A percentile compares a stretch with the other conserved stretches of the same genome.
These are phyloP conservation scores for Geotrichum restrictum DNA, from an alignment of 1,139 yeast species.

Conservation along the genomic window DNA sequence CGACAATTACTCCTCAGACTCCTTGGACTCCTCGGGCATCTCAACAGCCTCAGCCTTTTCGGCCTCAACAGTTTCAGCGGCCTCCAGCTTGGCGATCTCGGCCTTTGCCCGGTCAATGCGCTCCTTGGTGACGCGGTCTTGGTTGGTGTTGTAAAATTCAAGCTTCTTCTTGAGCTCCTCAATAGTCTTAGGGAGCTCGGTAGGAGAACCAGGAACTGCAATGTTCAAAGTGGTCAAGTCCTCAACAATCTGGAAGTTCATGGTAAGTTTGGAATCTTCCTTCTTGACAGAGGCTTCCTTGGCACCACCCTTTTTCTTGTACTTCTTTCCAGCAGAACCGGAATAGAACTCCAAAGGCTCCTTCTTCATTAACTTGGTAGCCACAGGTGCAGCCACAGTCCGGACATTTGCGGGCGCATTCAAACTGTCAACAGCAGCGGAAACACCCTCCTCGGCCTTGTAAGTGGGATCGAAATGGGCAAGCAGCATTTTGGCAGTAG, in stretches of 20 bases:
- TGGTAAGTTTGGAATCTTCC: slow-evolving; percentile 48
- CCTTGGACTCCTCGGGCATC: slow-evolving; percentile 8
- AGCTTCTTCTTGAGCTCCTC: slow-evolving; percentile 71
- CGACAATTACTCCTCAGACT: slow-evolving; percentile 8
- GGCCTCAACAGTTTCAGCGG: slow-evolving; percentile 22
- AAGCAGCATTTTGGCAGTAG: slow-evolving; percentile 67
- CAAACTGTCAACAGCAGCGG: slow-evolving; percentile 22
- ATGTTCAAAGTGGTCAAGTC: slow-evolving; percentile 74
- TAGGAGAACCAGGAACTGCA: slow-evolving; percentile 73
- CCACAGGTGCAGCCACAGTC: slow-evolving; percentile 54
- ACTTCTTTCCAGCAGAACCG: slow-evolving; percentile 54
- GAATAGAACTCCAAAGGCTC: slow-evolving; percentile 50
- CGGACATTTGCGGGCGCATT: slow-evolving; percentile 39
- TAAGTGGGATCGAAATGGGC: slow-evolving; percentile 73
- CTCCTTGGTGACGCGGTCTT: slow-evolving; percentile 75
- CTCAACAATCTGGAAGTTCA: slow-evolving; percentile 78
- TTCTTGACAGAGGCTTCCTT: slow-evolving; percentile 42
- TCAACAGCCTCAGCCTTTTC: slow-evolving; percentile 16
- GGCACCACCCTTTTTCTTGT: slow-evolving; percentile 42
- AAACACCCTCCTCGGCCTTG: slow-evolving; percentile 44
- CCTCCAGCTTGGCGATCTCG: slow-evolving; percentile 58
- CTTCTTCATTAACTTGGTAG: slow-evolving; percentile 62
- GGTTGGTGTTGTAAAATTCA: slow-evolving; percentile 63
- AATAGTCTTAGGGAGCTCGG: slow-evolving; percentile 65
- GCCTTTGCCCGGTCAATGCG: slow-evolving; percentile 74